Evolutionary conservation across 2,329 filamentous ascomycete species (phyloP), one percentile per base, ranked within the genome.

Genomic region (Colletotrichum magnum): DNA sequence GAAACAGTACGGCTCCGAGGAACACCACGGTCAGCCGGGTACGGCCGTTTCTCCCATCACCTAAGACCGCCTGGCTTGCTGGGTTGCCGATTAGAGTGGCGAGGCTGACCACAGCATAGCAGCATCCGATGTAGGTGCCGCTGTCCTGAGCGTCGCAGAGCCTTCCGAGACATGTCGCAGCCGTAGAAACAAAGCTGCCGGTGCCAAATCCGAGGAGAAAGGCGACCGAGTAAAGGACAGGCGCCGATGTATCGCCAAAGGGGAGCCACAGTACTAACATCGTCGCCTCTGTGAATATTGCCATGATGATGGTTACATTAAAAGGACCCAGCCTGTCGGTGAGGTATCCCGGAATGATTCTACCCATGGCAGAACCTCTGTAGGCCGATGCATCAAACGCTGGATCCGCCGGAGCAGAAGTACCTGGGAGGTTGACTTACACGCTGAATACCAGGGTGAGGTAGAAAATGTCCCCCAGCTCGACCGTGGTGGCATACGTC

Each of bases 391-490:
- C 16, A 15, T 58, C 18, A 51, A n/a, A 5, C 36, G n/a, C n/a
- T 41, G 32, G 26, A 41, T 7, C 56, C 18, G 51, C n/a, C 10
- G n/a, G 67, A 13, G 28, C 16, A 6, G 28, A 47, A 43, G n/a
- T 10, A 32, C 28, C 26, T 28, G 43, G 26, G 12, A 41, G 53
- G 56, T 45, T 51, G n/a, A 73, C 74, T 74, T 68, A 77, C 76
- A 79, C 58, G 65, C 77, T 78, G 71, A 78, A 77, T 51, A 74
- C 73, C 71, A 77, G 73, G 68, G 76, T 75, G 21, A 78, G 65
- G 41, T 75, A 75, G 58, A 77, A 76, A 57, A 75, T 72, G 32
- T 75, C 64, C 2, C 73, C 75, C 43, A 75, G 68, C 28, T 70
- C 62, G 24, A 70, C 71, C 9, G 69, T 62, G 13, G 74, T 73